Conservation (phyloP, 1,284 basidiomycete genomes). For the Puccinia triticina region DNA sequence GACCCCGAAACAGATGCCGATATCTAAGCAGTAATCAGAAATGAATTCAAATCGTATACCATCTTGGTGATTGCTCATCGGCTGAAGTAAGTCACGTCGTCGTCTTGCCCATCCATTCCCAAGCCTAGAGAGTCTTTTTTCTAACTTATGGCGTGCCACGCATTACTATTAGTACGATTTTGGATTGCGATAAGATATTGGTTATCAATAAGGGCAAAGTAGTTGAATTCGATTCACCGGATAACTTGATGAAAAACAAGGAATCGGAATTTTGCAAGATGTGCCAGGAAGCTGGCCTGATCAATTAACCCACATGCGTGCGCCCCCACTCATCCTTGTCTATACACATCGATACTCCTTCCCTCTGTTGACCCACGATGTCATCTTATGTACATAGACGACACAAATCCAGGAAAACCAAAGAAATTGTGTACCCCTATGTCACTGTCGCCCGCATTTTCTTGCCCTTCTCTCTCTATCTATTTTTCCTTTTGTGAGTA, state of each 20-base stretch:
- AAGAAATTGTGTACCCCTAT: too few species aligned
- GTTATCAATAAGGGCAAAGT: constrained; percentile 65
- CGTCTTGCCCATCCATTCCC: neutral
- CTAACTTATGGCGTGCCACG: neutral
- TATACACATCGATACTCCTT: too few species aligned
- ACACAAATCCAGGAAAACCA: too few species aligned
- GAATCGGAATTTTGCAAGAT: constrained; percentile 65
- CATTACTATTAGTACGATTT: constrained; percentile 59
- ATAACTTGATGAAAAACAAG: constrained; percentile 66
- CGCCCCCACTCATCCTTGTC: too few species aligned
- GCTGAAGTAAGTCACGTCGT: constrained; percentile 56
- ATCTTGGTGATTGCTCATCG: constrained; percentile 63
- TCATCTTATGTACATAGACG: too few species aligned
- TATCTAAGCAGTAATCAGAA: constrained; percentile 64
- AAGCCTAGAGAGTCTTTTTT: neutral
- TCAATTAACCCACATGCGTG: neutral
- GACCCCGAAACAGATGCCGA: constrained; percentile 63
- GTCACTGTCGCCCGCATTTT: too few species aligned
- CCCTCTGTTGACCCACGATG: too few species aligned
- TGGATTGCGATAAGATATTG: constrained; percentile 65
- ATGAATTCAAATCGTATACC: constrained; percentile 62
- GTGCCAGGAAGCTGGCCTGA: constrained; percentile 51
- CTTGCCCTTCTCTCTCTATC: too few species aligned
- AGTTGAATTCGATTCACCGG: constrained; percentile 67
- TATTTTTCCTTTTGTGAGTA: too few species aligned